Evolutionary conservation across 2,329 filamentous ascomycete genomes (phyloP), one percentile per base, ranked within the genome.

Genomic region (Alternaria sp.): DNA sequence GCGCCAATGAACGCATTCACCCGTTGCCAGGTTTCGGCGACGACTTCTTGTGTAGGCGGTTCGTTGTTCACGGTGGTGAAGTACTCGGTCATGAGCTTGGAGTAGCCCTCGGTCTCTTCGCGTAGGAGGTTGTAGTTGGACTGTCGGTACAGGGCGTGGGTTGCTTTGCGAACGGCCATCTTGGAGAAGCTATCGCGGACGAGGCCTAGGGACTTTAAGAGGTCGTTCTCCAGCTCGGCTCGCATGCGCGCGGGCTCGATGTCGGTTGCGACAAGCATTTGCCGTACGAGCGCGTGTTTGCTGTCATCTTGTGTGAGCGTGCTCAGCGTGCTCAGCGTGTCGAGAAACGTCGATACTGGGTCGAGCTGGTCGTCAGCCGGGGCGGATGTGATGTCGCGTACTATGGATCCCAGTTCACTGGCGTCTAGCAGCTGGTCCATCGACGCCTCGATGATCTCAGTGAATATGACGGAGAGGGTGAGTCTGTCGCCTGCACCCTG

Each of bases 51-150:
- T 3, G 89, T 89, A n/a, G 91, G 90, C 21, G 89, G 89, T 58
- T 91, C 89, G 65, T 87, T 89, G 70, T 90, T 90, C 73, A 91
- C 93, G 1, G 92, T 96, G 8, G 93, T 95, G 80, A 97, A 99
- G 30, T 98, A 89, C 79, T 99, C 96, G 0, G 95, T 97, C 64
- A 97, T 89, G 50, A 99, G 88, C 79, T 99, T 99, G 0, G 96
- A 94, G 77, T 97, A 99, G 44, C 96, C 96, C 81, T 99, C 96
- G 0, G 93, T 93, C 80, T 99, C 96, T 82, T 99, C 96, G 47
- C 96, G 90, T 19, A 99, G 84, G 8, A 99, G 83, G 74, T 99
- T 99, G 84, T 97, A 98, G 79, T 97, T 98, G 13, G 95, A 93
- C 80, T 98, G 96, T 64, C 94, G 91, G 79, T 99, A 99, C 1